Percentiles rank a stretch among this genome's conserved stretches.
Evolutionary conservation across 257 asterid genomes (phyloP).

Genomic region (Gentiana dahurica): DNA sequence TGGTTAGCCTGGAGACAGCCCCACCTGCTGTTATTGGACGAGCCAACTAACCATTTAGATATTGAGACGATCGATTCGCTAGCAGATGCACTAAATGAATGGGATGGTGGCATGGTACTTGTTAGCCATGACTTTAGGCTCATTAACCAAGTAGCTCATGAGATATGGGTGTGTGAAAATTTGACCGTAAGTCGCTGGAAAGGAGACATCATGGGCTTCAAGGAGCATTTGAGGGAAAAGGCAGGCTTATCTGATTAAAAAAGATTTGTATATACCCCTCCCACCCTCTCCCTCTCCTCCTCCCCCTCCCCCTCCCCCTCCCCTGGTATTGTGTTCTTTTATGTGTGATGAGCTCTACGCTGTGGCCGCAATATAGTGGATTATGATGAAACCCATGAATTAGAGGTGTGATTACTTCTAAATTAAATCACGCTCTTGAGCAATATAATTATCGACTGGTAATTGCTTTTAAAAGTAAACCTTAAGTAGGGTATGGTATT

Average conservation of each 20-base stretch:
- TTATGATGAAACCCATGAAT: background rate
- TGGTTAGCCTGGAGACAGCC: slow-evolving; percentile 97
- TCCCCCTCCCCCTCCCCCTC: too few relatives aligned
- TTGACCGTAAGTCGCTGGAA: slow-evolving; percentile 79
- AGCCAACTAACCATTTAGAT: slow-evolving; percentile 97
- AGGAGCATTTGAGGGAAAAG: slow-evolving; percentile 63
- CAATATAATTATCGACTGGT: too few relatives aligned
- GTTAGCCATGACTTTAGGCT: slow-evolving; percentile 98
- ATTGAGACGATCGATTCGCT: slow-evolving; percentile 92
- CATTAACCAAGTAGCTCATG: slow-evolving; percentile 93
- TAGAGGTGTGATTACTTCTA: background rate
- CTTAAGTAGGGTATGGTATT: too few relatives aligned
- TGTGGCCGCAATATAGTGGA: background rate
- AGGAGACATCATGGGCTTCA: slow-evolving; percentile 91
- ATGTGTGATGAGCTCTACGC: background rate
- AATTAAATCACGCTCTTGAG: background rate
- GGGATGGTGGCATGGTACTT: slow-evolving; percentile 98
- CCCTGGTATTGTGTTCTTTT: background rate
- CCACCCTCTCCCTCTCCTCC: too few relatives aligned
- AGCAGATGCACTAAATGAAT: slow-evolving; percentile 90
- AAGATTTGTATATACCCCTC: background rate
- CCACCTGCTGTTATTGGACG: slow-evolving; percentile 77
- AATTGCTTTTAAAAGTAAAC: too few relatives aligned
- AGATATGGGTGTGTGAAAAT: slow-evolving; percentile 95
- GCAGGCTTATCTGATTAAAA: slow-evolving; percentile 48